Evolutionary conservation across 1,284 basidiomycete species (phyloP).

Genomic region (Kalmanozyma brasiliensis): DNA sequence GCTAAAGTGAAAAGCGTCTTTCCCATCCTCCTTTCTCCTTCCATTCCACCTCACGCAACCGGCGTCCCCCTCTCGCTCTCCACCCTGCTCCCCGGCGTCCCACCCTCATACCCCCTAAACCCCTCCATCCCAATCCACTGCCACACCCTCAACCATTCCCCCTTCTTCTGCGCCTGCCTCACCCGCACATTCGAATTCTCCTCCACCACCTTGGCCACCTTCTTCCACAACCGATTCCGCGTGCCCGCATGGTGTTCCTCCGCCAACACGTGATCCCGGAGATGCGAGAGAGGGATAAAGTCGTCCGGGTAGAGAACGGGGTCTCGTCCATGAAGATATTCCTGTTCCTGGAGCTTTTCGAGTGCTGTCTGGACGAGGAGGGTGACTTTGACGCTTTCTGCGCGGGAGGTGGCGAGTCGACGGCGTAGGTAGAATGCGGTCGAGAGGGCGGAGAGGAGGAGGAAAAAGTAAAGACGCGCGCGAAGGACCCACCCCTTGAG

Average conservation of each 20-base stretch:
- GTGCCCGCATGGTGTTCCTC: constrained; percentile 79
- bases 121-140: constrained; percentile 69
- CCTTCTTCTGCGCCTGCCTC: constrained; percentile 85
- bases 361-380: constrained; percentile 47
- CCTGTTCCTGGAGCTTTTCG: constrained; percentile 68
- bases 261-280: constrained; percentile 88
- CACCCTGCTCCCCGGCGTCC: neutral
- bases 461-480: constrained; percentile 36
- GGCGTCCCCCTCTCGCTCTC: neutral
- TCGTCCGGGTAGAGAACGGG: constrained; percentile 80
- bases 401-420: constrained; percentile 16
- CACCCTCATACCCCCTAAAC: constrained; percentile 12
- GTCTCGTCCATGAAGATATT: constrained; percentile 84
- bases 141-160: constrained; percentile 75
- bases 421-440: constrained; percentile 24
- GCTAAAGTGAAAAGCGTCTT: neutral
- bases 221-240: constrained; percentile 82
- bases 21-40: neutral
- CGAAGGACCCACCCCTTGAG: constrained; percentile 40
- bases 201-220: constrained; percentile 88
- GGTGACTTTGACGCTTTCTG: constrained; percentile 28
- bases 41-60: constrained; percentile 8
- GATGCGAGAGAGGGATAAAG: constrained; percentile 86
- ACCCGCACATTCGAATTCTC: constrained; percentile 92
- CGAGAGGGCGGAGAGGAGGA: constrained; percentile 4